Evolutionary conservation across 2,329 filamentous ascomycete species (phyloP), one percentile per base, ranked within the genome.

Genomic region (Phaeosphaeriaceae sp.): DNA sequence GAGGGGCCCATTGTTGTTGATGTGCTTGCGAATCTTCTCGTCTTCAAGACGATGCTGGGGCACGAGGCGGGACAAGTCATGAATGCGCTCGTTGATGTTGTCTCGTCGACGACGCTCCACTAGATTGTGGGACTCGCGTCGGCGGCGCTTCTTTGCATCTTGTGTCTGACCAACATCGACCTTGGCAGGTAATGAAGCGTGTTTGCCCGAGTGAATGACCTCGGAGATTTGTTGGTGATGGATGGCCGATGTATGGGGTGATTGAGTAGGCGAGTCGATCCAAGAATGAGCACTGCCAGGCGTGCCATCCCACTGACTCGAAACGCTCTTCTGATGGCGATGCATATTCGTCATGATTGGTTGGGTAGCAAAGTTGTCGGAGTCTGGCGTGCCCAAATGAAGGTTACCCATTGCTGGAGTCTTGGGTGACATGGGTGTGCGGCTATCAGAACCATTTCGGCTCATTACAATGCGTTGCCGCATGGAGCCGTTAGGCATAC

Each of bases 11-110:
- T 93, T 96, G 68, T 92, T 97, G 66, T 93, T 86, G 45, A 97
- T 87, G 68, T 96, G 87, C 76, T 97, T 97, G 61, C 92, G 88
- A 39, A 97, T 89, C 77, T 96, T 97, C 76, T 99, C 94, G 68
- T 97, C 94, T 66, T 99, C 94, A 2, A 99, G 81, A 52, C 94
- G 87, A 74, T 99, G 94, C 52, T 87, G 83, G 18, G 94, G 94
- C 2, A 99, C 93, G 15, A 99, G 83, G 64, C 92, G 90, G 67
- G 93, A 96, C 6, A 99, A 83, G 68, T 99, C 94, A 68, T 97
- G 93, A 56, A 99, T 99, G 35, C 94, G 87, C 75, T 99, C 94
- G 63, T 99, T 99, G 80, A 99, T 99, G 71, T 97, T 97, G 77
- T 97, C 94, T 54, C 94, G 86, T 54, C 94, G 88, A 42, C 94